Conservation (phyloP, 73 alveolate genomes). For the Durusdinium trenchii region DNA sequence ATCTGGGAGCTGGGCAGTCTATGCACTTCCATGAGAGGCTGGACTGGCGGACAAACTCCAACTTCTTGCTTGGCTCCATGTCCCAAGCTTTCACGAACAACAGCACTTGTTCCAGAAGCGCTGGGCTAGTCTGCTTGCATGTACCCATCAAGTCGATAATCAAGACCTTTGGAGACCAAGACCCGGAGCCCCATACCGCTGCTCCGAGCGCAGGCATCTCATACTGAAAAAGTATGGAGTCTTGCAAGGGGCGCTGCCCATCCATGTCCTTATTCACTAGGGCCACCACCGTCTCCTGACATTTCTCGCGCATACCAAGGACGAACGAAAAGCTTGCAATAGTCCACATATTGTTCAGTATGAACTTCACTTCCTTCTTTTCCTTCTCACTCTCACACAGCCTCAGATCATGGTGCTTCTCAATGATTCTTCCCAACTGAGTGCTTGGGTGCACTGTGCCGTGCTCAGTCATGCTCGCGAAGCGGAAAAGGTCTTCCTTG, state of each 20-base stretch:
- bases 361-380: background rate
- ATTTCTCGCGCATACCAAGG: constrained; percentile 13
- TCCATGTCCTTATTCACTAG: constrained; percentile 25
- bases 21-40: constrained; percentile 40
- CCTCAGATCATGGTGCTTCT: background rate
- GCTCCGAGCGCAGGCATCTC: constrained; percentile 34
- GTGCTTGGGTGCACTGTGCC: constrained; percentile 24
- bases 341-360: constrained; percentile 10
- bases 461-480: constrained; percentile 5
- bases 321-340: constrained; percentile 16
- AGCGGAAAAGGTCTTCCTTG: background rate
- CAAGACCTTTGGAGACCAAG: constrained; percentile 32
- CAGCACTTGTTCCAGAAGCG: background rate
- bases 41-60: constrained; percentile 9
- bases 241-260: constrained; percentile 5
- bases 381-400: no score
- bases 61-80: background rate
- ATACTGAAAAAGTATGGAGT: background rate
- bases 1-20: no score
- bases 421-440: constrained; percentile 27
- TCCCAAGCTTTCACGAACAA: background rate
- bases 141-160: constrained; percentile 34
- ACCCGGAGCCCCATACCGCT: constrained; percentile 46
- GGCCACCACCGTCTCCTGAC: constrained; percentile 23
- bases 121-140: constrained; percentile 14